Base-by-base conservation (phyloP, 1,284 basidiomycete genomes). In the Mycena sp. region DNA sequence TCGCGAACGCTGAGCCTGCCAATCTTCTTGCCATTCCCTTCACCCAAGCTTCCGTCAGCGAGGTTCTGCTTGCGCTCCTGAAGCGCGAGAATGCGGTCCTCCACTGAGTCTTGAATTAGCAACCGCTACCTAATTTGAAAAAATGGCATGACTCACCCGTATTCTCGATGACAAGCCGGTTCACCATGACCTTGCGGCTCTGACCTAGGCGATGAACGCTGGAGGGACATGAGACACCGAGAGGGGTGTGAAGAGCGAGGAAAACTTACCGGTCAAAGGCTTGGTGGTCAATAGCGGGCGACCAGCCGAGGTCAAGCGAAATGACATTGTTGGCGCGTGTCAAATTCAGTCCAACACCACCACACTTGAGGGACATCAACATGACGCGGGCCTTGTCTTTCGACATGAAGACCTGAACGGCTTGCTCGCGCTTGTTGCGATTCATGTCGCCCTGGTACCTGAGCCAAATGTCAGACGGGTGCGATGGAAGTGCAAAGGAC, bases 381-480 rank as follows among this genome's bases (percentile, higher is more conserved):
- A 86, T 86, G 38, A 86, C 76, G 11, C 75, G 76, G 6, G 83
- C 83, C 57, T 84, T 86, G 63, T 85, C 82, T 63, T 79, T 81
- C 16, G 81, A 77, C 84, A 87, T 87, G 76, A 89, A 87, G 3
- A 77, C 77, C 19, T 80, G 78, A 21, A 88, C 80, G 29, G 85
- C 82, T 50, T 77, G 72, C 40, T 86, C 83, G 23, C 87, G 82
- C 67, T 84, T 79, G 17, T 63, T 40, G 6, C 82, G 77, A 41
- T 72, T 79, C 87, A 89, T 89, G 62, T 84, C 77, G n/a, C 87
- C 87, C 73, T 87, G 85, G 64, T 86, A 87, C 60, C 85, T 86
- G 32, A 7, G 12, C 30, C 6, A 17, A 11, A 59, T 17, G 16
- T 40, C 44, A 56, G 56, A 37, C 29, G 56, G 51, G 48, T 44